phyloP scores from a whole-genome alignment of 2,329 filamentous ascomycete genomes.

The Sclerotinia borealis region DNA sequence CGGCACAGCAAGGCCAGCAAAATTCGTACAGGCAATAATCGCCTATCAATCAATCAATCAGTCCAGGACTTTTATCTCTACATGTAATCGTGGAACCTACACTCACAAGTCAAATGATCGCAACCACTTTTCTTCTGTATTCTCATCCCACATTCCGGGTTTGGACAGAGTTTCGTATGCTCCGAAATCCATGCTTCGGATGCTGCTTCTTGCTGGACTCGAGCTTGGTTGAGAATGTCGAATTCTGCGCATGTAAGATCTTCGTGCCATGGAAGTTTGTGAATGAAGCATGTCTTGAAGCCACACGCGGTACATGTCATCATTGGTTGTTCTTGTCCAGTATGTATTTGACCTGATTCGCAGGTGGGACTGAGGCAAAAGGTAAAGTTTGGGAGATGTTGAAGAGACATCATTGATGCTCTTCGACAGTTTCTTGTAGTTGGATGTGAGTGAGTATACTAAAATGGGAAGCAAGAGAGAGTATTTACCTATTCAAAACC shows the following conservation, averaged over 20 bases:
- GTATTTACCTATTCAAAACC: neutral
- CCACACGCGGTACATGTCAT: neutral
- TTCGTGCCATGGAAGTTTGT: conserved; percentile 6
- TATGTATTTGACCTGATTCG: neutral
- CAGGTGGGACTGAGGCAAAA: neutral
- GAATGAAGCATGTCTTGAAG: neutral
- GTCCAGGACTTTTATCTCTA: no score
- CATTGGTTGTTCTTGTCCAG: neutral
- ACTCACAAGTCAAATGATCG: neutral
- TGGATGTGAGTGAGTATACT: neutral
- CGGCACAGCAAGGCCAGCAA: neutral
- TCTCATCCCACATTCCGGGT: neutral
- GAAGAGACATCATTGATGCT: neutral
- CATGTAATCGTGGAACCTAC: neutral
- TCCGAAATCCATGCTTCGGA: neutral
- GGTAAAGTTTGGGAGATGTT: neutral
- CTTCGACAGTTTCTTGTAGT: neutral
- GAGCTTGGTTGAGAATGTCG: neutral
- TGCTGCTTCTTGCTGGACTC: neutral
- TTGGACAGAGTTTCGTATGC: neutral
- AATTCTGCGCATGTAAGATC: neutral
- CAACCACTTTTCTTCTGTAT: neutral
- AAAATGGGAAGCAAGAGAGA: neutral
- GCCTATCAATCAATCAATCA: neutral
- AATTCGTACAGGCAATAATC: neutral